Percentiles rank a stretch among this genome's conserved stretches.
These are phyloP conservation scores for Talaromyces sp. DNA, from an alignment of 2,329 filamentous ascomycete genomes.

Conservation along the genomic window DNA sequence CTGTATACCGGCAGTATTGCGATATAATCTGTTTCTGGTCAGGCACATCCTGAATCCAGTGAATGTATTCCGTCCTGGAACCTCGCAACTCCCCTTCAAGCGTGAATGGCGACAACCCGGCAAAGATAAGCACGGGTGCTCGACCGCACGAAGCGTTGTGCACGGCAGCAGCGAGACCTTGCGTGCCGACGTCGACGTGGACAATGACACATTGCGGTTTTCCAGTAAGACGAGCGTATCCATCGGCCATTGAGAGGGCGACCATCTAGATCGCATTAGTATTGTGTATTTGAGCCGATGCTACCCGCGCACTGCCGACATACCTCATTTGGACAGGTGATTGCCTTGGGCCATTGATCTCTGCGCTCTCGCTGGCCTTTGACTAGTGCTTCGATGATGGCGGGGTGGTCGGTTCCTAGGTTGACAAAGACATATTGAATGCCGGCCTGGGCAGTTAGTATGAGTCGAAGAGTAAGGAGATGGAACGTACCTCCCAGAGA, in stretches of 20 bases:
- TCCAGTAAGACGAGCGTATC: conserved; percentile 69
- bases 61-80: conserved; percentile 78
- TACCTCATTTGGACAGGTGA: conserved; percentile 79
- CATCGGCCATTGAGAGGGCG: conserved; percentile 79
- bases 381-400: conserved; percentile 77
- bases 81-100: conserved; percentile 75
- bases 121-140: conserved; percentile 74
- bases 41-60: conserved; percentile 82
- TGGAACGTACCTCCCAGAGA: conserved; percentile 65
- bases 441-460: conserved; percentile 40
- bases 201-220: conserved; percentile 76
- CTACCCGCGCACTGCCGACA: conserved; percentile 9
- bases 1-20: conserved; percentile 82
- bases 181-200: conserved; percentile 79
- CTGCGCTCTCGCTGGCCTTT: conserved; percentile 68
- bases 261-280: no score
- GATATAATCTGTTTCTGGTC: conserved; percentile 77
- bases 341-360: conserved; percentile 67
- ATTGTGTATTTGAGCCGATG: background rate
- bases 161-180: conserved; percentile 72
- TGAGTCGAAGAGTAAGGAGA: background rate
- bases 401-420: conserved; percentile 62
- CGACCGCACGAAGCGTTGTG: conserved; percentile 76
- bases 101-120: conserved; percentile 73
- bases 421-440: conserved; percentile 55